Conservation (phyloP, 1,139 yeast species). For the Geotrichum bryndzae region DNA sequence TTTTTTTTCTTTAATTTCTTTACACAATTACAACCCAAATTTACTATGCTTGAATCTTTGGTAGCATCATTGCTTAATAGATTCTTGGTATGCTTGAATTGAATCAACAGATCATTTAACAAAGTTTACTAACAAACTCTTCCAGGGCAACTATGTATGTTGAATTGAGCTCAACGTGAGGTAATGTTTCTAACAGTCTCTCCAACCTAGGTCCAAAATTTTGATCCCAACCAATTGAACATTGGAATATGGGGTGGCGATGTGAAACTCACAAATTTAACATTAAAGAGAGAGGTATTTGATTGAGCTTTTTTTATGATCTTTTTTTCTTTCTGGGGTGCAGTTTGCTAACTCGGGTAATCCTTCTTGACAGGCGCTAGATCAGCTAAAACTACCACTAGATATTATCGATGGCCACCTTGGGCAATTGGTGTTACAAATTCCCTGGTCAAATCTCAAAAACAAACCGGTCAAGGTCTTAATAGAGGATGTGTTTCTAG, state of each 20-base stretch:
- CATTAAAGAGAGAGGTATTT: constrained; percentile 58
- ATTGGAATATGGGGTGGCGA: constrained; percentile 98
- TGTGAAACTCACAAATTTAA: constrained; percentile 72
- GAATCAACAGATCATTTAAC: no score
- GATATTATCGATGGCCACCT: constrained; percentile 84
- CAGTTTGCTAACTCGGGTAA: neutral
- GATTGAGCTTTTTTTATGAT: neutral
- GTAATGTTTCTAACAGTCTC: neutral
- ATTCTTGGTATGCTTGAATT: constrained; percentile 16
- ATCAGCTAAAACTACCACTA: constrained; percentile 74
- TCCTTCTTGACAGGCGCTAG: constrained; percentile 51
- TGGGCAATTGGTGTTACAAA: constrained; percentile 81
- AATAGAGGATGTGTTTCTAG: constrained; percentile 79
- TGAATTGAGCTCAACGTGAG: neutral
- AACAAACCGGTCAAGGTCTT: constrained; percentile 84
- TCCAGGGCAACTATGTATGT: constrained; percentile 6
- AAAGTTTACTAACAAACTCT: neutral
- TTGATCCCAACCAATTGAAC: constrained; percentile 91
- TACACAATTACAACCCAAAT: neutral
- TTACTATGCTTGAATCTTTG: constrained; percentile 20
- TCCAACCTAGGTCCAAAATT: constrained; percentile 82
- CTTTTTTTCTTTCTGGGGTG: neutral
- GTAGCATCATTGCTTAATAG: constrained; percentile 21
- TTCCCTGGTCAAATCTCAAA: constrained; percentile 94
- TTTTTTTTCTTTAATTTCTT: neutral